Conservation (phyloP, 495 filamentous ascomycete species). For the Physcia stellaris region DNA sequence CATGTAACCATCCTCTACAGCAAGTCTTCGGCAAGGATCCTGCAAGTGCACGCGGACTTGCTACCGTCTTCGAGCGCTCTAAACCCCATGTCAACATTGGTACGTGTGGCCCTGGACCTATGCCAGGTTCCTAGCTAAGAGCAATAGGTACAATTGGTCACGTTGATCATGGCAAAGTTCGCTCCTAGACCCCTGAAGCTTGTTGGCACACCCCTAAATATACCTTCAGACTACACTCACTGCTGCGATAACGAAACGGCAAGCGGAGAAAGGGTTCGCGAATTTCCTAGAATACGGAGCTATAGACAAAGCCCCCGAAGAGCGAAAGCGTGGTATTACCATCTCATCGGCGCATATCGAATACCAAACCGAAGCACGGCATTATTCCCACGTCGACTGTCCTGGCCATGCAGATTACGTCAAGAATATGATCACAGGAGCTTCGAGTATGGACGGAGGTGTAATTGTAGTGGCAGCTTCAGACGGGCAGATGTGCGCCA, state of each 20-base stretch:
- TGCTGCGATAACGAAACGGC: conserved; percentile 94
- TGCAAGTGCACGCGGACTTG: conserved; percentile 58
- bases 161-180: conserved; percentile 99
- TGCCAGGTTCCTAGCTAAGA: conserved; percentile 5
- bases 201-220: conserved; percentile 1
- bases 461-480: conserved; percentile 98
- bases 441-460: conserved; percentile 93
- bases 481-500: conserved; percentile 82
- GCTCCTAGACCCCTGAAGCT: conserved; percentile 1
- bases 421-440: conserved; percentile 99
- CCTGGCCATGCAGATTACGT: conserved; percentile 99
- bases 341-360: conserved; percentile 98
- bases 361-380: conserved; percentile 78
- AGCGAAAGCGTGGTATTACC: conserved; percentile 99
- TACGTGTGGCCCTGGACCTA: conserved; percentile 24
- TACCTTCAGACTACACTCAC: conserved; percentile 75
- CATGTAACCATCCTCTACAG: conserved; percentile 51
- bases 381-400: conserved; percentile 99
- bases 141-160: conserved; percentile 84
- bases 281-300: conserved; percentile 90
- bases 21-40: conserved; percentile 54
- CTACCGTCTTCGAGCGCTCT: conserved; percentile 68
- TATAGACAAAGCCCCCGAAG: conserved; percentile 98
- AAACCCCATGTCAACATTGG: conserved; percentile 99
- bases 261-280: conserved; percentile 84